These are phyloP conservation scores for Quercus ilex DNA, from an alignment of 306 rosid genomes.

Conservation along the genomic window DNA sequence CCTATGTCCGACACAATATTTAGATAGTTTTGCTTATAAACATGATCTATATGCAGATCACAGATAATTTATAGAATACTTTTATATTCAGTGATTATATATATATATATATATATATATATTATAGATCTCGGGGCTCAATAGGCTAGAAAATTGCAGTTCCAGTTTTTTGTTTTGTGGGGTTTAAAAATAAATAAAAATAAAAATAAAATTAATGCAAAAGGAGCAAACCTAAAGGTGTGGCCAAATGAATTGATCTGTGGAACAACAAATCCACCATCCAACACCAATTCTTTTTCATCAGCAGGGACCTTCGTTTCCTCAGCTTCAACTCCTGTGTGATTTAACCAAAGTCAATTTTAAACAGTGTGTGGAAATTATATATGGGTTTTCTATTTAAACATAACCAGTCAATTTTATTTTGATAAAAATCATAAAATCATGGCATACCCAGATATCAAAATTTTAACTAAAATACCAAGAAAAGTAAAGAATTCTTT, in stretches of 20 bases:
- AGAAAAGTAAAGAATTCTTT: background rate
- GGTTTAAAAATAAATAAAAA: no score
- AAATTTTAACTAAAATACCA: no score
- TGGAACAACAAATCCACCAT: constrained; percentile 62
- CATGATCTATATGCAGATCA: no score
- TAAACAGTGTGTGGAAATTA: background rate
- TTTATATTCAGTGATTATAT: no score
- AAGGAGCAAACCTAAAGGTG: constrained; percentile 56
- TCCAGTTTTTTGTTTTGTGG: background rate
- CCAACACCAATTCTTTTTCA: constrained; percentile 51
- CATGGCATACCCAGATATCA: background rate
- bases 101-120: no score
- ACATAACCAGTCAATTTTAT: background rate
- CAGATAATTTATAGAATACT: no score
- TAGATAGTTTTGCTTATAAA: no score
- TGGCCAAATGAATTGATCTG: constrained; percentile 75
- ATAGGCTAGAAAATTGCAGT: background rate
- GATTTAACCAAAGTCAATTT: background rate
- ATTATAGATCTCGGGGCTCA: no score
- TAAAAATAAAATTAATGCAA: background rate
- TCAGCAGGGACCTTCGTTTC: constrained; percentile 28
- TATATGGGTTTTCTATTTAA: background rate
- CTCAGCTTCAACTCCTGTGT: constrained; percentile 49
- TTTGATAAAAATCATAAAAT: background rate
- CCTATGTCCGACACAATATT: no score